Evolutionary conservation across 257 asterid species (phyloP).

Genomic region (Capsicum rhomboideum): DNA sequence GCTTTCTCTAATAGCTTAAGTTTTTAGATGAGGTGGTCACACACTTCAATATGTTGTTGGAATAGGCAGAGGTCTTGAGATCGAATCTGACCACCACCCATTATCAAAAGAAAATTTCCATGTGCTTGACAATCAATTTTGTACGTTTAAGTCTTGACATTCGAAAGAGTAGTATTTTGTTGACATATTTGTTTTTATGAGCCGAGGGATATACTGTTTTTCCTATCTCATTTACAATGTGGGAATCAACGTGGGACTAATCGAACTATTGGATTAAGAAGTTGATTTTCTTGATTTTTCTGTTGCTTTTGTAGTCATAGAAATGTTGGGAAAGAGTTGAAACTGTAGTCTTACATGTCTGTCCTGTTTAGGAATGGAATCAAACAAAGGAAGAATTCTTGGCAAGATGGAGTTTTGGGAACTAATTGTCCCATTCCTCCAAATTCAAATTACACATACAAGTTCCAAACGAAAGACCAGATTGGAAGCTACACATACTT

Average conservation of each 20-base stretch:
- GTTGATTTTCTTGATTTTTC: neutral
- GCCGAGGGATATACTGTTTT: neutral
- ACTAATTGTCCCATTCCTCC: conserved; percentile 88
- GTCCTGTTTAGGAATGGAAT: conserved; percentile 74
- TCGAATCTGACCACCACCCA: too few species aligned
- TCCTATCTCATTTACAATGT: neutral
- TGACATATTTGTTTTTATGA: neutral
- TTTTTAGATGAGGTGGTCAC: too few species aligned
- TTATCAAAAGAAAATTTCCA: too few species aligned
- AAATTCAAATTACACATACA: conserved; percentile 69
- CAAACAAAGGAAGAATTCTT: conserved; percentile 91
- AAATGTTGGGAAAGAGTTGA: neutral
- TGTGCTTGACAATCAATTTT: too few species aligned
- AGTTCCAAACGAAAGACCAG: conserved; percentile 89
- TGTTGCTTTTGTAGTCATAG: neutral
- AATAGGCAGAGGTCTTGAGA: too few species aligned
- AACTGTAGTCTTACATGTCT: neutral
- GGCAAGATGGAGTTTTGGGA: conserved; percentile 98
- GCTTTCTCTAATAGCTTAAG: too few species aligned
- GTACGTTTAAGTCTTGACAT: neutral
- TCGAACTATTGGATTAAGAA: neutral
- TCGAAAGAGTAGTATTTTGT: neutral
- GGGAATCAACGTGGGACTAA: neutral
- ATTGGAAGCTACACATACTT: conserved; percentile 89
- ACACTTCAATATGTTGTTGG: too few species aligned